Evolutionary conservation across 192 early-diverging fungal species (phyloP), one percentile per base, ranked within the genome.

Genomic region (Rhizoclosmatium globosum): DNA sequence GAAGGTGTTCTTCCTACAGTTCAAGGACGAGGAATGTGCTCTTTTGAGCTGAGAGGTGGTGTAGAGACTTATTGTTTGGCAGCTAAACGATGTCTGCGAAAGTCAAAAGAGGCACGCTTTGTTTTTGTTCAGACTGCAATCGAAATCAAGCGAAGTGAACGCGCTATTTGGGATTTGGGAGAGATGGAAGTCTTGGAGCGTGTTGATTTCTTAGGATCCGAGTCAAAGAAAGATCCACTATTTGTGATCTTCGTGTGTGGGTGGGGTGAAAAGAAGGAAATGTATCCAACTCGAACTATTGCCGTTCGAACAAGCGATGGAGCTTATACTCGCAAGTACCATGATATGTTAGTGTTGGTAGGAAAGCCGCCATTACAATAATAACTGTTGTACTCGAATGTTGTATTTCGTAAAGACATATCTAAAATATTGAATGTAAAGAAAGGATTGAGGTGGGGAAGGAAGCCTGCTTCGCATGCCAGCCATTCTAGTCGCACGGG

Each of bases 31-130:
- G 84, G 82, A 19, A 81, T 81, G 82, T 85, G 84, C 48, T 69
- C 84, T 17, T 85, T 85, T 76, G 84, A 85, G 64, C 15, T 85
- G 3, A 62, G 84, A 9, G 84, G 84, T 13, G 84, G 82, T 2
- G 68, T 85, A 47, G 84, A 83, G 50, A 64, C 70, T 1, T 85
- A 85, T 43, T 64, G 57, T 41, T 7, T 57, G 9, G 82, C 81
- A 9, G 84, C 80, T 0, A 47, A 50, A 23, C 3, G 53, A 64
- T 64, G 47, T 38, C 71, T 85, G 6, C 15, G 45, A 2, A 46
- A 21, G 17, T 31, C 41, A 38, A 13, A 15, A n/a, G n/a, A 56
- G 2, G 42, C 81, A 7, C 69, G 81, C 4, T 82, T 85, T 65
- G 79, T 85, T 15, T 68, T 83, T 41, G 77, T 73, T 39, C 79